Evolutionary conservation across 1,284 basidiomycete genomes (phyloP).

Genomic region (Cutaneotrichosporon sp.): DNA sequence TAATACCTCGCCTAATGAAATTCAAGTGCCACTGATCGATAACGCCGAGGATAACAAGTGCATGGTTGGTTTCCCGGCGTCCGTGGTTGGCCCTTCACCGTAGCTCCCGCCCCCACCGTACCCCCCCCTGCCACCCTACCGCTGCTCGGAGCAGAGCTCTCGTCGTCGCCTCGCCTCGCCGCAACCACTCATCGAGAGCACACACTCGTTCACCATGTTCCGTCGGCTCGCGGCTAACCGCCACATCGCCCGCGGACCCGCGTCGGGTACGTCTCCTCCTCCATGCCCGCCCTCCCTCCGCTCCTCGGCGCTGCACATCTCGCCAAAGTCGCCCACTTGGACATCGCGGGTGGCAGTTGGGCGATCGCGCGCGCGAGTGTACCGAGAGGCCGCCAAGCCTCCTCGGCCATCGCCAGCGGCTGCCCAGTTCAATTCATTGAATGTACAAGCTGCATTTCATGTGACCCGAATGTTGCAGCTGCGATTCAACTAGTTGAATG

Average conservation of each 20-base stretch:
- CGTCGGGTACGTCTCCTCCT: slow-evolving; percentile 1
- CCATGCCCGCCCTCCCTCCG: too few relatives aligned
- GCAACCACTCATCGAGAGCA: neutral
- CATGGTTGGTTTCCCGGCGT: neutral
- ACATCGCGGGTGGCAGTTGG: neutral
- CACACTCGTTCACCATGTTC: slow-evolving; percentile 24
- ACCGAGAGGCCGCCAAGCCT: too few relatives aligned
- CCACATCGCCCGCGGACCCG: slow-evolving; percentile 28
- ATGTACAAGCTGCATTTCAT: too few relatives aligned
- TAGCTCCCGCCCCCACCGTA: neutral
- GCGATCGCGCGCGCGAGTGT: neutral
- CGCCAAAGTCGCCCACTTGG: neutral
- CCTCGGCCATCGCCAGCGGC: neutral
- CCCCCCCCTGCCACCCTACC: neutral
- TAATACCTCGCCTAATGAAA: neutral
- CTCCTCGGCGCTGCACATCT: neutral
- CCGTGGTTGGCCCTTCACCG: neutral
- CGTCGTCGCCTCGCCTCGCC: neutral
- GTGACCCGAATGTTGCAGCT: too few relatives aligned
- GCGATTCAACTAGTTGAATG: neutral
- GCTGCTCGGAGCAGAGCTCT: neutral
- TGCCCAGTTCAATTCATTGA: too few relatives aligned
- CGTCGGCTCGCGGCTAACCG: slow-evolving; percentile 35
- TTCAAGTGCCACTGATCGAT: neutral
- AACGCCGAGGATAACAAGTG: neutral